Evolutionary conservation across 305 asterid genomes (phyloP).

Genomic region (Fraxinus xanthoxyloides): DNA sequence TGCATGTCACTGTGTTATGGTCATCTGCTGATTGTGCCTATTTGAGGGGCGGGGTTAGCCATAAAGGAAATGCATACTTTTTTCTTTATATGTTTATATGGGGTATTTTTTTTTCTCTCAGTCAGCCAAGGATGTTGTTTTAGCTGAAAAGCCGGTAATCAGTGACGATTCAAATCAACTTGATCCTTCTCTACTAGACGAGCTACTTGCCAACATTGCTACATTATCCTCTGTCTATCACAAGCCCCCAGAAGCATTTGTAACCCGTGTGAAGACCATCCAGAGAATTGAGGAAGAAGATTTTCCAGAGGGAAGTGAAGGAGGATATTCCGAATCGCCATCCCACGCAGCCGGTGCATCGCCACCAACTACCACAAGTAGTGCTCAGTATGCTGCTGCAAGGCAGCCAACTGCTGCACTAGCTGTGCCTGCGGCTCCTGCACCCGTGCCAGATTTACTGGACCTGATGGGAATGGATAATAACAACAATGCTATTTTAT

Average conservation of each 20-base stretch:
- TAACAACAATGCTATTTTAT: conserved; percentile 39
- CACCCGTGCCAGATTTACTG: conserved; percentile 50
- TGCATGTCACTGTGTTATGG: neutral
- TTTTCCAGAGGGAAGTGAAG: conserved; percentile 72
- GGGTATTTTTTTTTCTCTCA: conserved; percentile 32
- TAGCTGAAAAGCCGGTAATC: conserved; percentile 97
- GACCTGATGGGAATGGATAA: conserved; percentile 44
- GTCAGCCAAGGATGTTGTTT: conserved; percentile 99
- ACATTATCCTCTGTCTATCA: conserved; percentile 97
- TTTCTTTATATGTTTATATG: neutral
- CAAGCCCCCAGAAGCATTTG: conserved; percentile 94
- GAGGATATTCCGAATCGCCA: conserved; percentile 74
- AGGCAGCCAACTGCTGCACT: conserved; percentile 39
- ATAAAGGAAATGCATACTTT: neutral
- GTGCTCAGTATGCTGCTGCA: conserved; percentile 43
- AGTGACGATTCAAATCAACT: conserved; percentile 94
- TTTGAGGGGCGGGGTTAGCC: neutral
- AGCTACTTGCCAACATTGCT: conserved; percentile 94
- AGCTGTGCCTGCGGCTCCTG: conserved; percentile 37
- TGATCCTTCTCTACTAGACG: conserved; percentile 89
- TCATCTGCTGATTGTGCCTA: neutral
- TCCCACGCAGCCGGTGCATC: conserved; percentile 58
- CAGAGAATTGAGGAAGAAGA: conserved; percentile 94
- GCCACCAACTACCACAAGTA: conserved; percentile 58
- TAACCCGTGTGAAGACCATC: conserved; percentile 82